Base-by-base conservation (phyloP, 1,284 basidiomycete genomes). In the Wallemia hederae region DNA sequence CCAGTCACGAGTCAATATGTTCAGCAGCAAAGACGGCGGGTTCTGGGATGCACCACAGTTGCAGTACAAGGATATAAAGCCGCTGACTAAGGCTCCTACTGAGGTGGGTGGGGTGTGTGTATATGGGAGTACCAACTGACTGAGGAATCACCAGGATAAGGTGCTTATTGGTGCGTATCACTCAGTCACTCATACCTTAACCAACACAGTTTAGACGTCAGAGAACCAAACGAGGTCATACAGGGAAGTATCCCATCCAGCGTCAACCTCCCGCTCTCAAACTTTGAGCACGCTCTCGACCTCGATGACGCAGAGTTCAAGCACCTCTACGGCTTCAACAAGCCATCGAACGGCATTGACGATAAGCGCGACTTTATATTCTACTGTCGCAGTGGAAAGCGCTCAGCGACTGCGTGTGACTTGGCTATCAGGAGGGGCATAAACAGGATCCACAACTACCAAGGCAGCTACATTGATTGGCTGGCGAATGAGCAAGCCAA, bases 241-340 rank as follows among this genome's bases (percentile, higher is more conserved):
- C 85, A 92, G 70, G 92, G 94, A 27, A 85, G 85, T 68, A 96
- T 99, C 67, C 94, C 94, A 1, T 90, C 87, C 14, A 79, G 91
- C 2, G 89, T 98, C 66, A 91, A 92, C 70, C 73, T 99, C 15
- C 92, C 94, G 3, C 78, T 98, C 24, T 85, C 85, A 2, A 76
- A 77, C 24, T 77, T 98, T 60, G 73, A 80, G 49, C 77, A 77
- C 57, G 80, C 87, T 3, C 71, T 98, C 59, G 74, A 79, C 65
- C 72, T 84, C 61, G 70, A 75, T 59, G 71, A 76, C 1, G 75
- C 75, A 19, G 73, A 74, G 24, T 90, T 88, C 74, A 74, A 77
- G 64, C 70, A 74, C 62, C 78, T 81, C 65, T 82, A 82, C 66
- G 86, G 88, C 1, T 97, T 92, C 70, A 74, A 80, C 60, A 90